Conservation (phyloP, 331 rosid species). For the Phaseolus coccineus region DNA sequence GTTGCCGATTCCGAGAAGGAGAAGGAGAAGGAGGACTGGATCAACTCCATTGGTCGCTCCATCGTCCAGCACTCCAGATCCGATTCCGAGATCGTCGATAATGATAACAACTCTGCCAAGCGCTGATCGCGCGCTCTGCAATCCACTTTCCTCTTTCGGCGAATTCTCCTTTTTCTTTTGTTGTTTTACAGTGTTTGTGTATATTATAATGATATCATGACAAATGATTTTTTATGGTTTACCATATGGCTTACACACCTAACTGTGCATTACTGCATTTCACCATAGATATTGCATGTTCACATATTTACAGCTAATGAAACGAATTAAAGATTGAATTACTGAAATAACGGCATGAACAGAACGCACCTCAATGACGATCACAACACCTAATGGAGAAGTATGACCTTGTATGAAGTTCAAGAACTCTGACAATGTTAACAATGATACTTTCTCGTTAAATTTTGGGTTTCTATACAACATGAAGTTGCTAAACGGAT, state of each 20-base stretch:
- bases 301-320: slow-evolving; percentile 26
- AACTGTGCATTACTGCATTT: background rate
- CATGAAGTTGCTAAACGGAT: slow-evolving; percentile 9
- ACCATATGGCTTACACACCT: background rate
- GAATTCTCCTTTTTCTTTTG: background rate
- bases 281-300: slow-evolving; percentile 7
- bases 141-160: slow-evolving; percentile 23
- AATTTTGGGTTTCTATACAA: slow-evolving; percentile 62
- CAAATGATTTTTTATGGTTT: background rate
- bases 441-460: slow-evolving; percentile 48
- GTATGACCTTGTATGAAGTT: slow-evolving; percentile 56
- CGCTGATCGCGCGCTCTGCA: slow-evolving; percentile 38
- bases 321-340: slow-evolving; percentile 10
- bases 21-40: slow-evolving; percentile 90
- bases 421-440: slow-evolving; percentile 71
- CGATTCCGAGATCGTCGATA: slow-evolving; percentile 76
- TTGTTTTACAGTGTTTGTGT: background rate
- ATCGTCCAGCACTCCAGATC: slow-evolving; percentile 81
- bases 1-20: slow-evolving; percentile 84
- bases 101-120: slow-evolving; percentile 47
- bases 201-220: background rate
- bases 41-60: slow-evolving; percentile 80
- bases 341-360: slow-evolving; percentile 6
- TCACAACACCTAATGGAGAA: slow-evolving; percentile 68
- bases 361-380: slow-evolving; percentile 72